Percentiles rank a stretch among this genome's conserved stretches.
Conservation (phyloP, 345 rosid species). For the Excoecaria agallocha region DNA sequence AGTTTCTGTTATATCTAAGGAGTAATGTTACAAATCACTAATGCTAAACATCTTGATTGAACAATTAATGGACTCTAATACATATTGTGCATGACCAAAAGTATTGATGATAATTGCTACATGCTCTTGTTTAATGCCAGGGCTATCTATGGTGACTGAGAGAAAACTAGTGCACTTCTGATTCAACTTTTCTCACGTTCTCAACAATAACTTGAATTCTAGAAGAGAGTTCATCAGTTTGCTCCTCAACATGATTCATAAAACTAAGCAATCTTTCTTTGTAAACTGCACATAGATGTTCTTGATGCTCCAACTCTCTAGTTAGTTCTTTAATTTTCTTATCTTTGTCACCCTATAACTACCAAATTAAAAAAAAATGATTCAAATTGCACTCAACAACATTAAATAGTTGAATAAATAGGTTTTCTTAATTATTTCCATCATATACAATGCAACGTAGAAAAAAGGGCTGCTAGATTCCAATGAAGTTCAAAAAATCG, state of each 20-base stretch:
- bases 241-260: constrained; percentile 54
- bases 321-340: constrained; percentile 62
- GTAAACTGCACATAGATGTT: constrained; percentile 47
- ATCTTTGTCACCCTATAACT: constrained; percentile 63
- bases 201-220: constrained; percentile 54
- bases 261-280: constrained; percentile 52
- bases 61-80: constrained; percentile 7
- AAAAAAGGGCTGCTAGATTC: neutral
- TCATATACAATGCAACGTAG: neutral
- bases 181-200: constrained; percentile 53
- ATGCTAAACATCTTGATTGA: neutral
- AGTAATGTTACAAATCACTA: neutral
- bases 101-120: constrained; percentile 2
- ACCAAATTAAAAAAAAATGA: constrained; percentile 14
- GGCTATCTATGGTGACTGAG: constrained; percentile 31
- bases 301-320: constrained; percentile 52
- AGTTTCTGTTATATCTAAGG: constrained; percentile 7
- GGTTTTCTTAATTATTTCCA: neutral
- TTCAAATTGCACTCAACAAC: neutral
- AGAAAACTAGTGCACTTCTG: constrained; percentile 36
- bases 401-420: neutral
- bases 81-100: neutral
- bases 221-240: constrained; percentile 56
- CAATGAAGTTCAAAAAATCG: neutral
- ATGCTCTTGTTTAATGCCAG: constrained; percentile 7